Evolutionary conservation across 1,284 basidiomycete genomes (phyloP).

Genomic region (Ustilago tritici): DNA sequence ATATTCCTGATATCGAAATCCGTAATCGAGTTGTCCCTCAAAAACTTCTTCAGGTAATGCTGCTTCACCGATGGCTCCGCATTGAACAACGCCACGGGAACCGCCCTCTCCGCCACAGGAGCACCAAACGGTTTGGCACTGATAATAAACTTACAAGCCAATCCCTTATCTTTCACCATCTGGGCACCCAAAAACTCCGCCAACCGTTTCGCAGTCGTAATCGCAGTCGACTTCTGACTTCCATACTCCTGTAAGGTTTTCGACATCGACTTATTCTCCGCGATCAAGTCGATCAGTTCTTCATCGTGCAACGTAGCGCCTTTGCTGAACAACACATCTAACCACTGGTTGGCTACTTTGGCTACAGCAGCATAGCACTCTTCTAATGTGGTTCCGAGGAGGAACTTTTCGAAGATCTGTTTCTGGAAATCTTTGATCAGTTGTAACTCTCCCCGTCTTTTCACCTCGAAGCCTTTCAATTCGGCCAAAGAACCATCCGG

Average conservation of each 20-base stretch:
- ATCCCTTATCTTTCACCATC: constrained; percentile 99
- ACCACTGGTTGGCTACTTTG: constrained; percentile 93
- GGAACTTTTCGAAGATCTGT: constrained; percentile 97
- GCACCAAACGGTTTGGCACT: constrained; percentile 92
- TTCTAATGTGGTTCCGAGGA: constrained; percentile 89
- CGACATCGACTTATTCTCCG: constrained; percentile 98
- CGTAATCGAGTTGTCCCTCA: constrained; percentile 88
- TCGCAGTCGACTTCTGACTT: constrained; percentile 96
- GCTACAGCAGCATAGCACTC: constrained; percentile 97
- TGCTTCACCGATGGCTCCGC: constrained; percentile 91
- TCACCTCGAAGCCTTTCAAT: constrained; percentile 98
- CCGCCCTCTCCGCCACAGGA: constrained; percentile 95
- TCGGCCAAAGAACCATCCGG: constrained; percentile 96
- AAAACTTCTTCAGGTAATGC: constrained; percentile 92
- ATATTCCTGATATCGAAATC: constrained; percentile 94
- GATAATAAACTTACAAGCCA: constrained; percentile 99
- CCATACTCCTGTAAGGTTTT: constrained; percentile 96
- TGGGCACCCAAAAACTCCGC: constrained; percentile 97
- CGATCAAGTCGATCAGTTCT: constrained; percentile 96
- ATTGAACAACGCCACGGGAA: constrained; percentile 98
- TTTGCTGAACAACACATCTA: constrained; percentile 91
- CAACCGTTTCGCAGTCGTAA: constrained; percentile 92
- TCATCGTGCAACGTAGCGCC: constrained; percentile 87
- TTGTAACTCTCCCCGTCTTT: constrained; percentile 95
- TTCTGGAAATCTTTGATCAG: constrained; percentile 99